phyloP scores from a whole-genome alignment of 352 stramenopile genomes.

The Globisporangium yorkense region DNA sequence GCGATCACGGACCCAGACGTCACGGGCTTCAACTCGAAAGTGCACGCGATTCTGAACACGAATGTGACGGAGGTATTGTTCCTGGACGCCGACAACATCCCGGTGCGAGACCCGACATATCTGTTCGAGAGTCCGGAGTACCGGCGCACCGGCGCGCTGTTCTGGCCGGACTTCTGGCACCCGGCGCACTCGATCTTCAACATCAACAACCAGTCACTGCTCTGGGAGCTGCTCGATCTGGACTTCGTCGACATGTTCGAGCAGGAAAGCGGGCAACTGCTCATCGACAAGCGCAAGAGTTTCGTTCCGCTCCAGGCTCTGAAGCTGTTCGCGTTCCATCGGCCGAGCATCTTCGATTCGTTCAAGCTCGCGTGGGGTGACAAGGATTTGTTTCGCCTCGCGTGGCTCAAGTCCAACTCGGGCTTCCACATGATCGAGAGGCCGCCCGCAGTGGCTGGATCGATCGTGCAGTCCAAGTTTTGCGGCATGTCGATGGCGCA shows the following conservation, averaged over 20 bases:
- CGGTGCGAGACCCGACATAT: constrained; percentile 38
- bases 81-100: constrained; percentile 51
- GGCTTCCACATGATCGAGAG: constrained; percentile 48
- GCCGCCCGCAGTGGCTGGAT: constrained; percentile 29
- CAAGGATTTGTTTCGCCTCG: constrained; percentile 55
- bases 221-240: constrained; percentile 46
- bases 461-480: constrained; percentile 29
- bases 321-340: constrained; percentile 34
- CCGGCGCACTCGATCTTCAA: constrained; percentile 57
- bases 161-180: constrained; percentile 67
- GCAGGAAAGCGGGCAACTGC: constrained; percentile 58
- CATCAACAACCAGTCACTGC: constrained; percentile 34
- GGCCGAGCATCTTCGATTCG: constrained; percentile 26
- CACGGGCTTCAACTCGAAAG: constrained; percentile 42
- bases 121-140: constrained; percentile 39
- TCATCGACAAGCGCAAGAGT: constrained; percentile 38
- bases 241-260: constrained; percentile 59
- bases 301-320: constrained; percentile 24
- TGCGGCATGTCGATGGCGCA: constrained; percentile 55
- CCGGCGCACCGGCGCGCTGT: constrained; percentile 29
- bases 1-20: constrained; percentile 22
- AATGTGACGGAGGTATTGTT: constrained; percentile 36
- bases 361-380: constrained; percentile 42
- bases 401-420: constrained; percentile 41
- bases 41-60: constrained; percentile 32